Conservation (phyloP, 306 rosid species). For the Heteromeles arbutifolia region DNA sequence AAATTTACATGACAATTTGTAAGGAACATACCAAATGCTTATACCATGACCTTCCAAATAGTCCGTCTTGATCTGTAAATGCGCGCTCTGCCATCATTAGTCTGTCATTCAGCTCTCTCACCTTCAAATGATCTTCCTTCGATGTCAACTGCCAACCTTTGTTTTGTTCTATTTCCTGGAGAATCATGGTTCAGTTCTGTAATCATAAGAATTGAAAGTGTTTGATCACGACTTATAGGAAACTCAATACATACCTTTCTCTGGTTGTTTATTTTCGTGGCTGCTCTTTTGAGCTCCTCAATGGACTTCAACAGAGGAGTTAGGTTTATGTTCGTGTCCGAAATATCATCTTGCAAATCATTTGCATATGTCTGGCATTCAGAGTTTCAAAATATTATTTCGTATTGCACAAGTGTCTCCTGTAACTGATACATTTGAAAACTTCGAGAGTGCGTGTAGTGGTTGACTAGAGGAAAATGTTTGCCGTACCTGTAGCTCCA, state of each 20-base stretch:
- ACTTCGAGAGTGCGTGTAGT: not conserved
- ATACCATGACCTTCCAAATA: conserved; percentile 54
- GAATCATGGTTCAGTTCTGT: conserved; percentile 7
- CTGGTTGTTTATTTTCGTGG: conserved; percentile 36
- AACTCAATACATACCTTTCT: conserved; percentile 34
- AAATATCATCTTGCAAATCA: conserved; percentile 33
- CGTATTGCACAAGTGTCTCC: not conserved
- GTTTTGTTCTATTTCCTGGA: conserved; percentile 42
- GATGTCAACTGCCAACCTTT: conserved; percentile 32
- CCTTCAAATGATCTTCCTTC: conserved; percentile 38
- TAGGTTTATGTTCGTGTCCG: conserved; percentile 36
- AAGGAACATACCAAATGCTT: conserved; percentile 60
- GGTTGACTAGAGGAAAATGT: not conserved
- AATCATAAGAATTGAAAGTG: not conserved
- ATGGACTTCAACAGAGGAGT: conserved; percentile 49
- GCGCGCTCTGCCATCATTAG: conserved; percentile 71
- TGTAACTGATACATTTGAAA: not conserved
- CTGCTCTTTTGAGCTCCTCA: conserved; percentile 49
- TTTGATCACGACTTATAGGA: not conserved
- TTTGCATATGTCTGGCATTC: conserved; percentile 31
- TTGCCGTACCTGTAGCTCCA: not conserved
- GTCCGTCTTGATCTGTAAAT: conserved; percentile 65
- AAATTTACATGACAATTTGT: not conserved
- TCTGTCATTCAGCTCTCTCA: conserved; percentile 64
- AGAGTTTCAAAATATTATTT: not conserved